Evolutionary conservation across 176 grass and related monocot genomes (phyloP).

Genomic region (Rhynchospora pubera): DNA sequence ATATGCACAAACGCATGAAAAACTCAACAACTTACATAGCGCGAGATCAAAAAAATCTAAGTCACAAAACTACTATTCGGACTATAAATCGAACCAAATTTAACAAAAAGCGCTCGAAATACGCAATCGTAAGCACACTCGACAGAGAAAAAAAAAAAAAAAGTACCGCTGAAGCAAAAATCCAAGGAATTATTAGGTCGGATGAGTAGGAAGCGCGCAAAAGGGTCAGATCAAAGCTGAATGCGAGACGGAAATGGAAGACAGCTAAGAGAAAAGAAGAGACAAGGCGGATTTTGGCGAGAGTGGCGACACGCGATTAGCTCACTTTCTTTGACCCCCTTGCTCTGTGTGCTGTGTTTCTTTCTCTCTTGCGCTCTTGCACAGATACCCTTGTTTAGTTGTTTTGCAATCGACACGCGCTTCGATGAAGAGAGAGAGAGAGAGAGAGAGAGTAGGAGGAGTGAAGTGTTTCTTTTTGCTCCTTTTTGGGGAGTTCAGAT

Average conservation of each 20-base stretch:
- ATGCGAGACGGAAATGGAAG: not conserved
- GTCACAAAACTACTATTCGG: not conserved
- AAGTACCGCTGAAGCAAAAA: not conserved
- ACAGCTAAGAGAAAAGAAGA: not conserved
- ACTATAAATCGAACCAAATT: constrained; percentile 18
- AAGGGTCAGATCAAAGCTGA: constrained; percentile 14
- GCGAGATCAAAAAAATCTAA: constrained; percentile 2
- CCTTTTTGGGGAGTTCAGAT: too few species aligned
- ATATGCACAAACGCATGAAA: not conserved
- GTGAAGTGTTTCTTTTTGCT: not conserved
- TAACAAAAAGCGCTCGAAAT: not conserved
- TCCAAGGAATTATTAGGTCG: not conserved
- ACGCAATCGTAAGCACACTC: not conserved
- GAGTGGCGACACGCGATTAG: constrained; percentile 1
- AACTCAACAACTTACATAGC: not conserved
- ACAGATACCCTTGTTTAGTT: not conserved
- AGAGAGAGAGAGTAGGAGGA: not conserved
- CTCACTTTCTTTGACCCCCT: constrained; percentile 23
- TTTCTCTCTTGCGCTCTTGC: not conserved
- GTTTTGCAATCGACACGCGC: not conserved
- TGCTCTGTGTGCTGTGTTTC: too few species aligned
- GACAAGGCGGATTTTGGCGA: not conserved
- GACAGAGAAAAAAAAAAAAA: not conserved
- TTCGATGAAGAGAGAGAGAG: not conserved
- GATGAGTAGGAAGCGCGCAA: constrained; percentile 6